These are phyloP conservation scores for Fomitopsis serialis DNA, from an alignment of 768 basidiomycete genomes.

Conservation along the genomic window DNA sequence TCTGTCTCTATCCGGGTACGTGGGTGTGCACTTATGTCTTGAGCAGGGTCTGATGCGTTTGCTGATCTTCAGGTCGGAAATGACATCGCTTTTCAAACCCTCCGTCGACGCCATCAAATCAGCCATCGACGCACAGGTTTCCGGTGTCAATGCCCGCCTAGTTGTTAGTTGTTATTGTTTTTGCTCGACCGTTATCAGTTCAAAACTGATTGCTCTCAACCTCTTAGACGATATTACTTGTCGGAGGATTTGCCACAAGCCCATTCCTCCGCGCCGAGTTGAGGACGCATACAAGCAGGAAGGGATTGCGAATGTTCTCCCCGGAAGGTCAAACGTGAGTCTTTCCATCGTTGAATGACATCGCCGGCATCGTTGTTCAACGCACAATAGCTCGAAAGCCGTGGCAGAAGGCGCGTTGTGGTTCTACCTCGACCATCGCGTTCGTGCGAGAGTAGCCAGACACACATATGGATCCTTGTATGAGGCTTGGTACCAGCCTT, in stretches of 20 bases:
- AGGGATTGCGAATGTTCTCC: neutral
- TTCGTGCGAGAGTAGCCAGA: conserved; percentile 41
- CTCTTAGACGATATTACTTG: conserved; percentile 29
- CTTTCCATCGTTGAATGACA: neutral
- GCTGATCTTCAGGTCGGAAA: no score
- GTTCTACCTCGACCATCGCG: conserved; percentile 42
- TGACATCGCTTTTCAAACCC: no score
- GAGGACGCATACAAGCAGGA: conserved; percentile 50
- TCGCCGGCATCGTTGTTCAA: neutral
- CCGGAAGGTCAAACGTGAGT: neutral
- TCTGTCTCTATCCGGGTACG: conserved; percentile 33
- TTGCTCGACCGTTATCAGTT: no score
- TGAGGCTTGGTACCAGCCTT: conserved; percentile 28
- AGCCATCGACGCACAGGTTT: no score
- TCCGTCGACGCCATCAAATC: no score
- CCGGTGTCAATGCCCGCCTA: no score
- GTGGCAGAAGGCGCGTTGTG: conserved; percentile 48
- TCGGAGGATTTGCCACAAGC: conserved; percentile 64
- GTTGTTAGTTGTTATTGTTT: no score
- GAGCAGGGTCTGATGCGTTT: no score
- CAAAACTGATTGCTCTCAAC: neutral
- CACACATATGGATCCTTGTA: conserved; percentile 43
- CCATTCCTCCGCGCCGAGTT: conserved; percentile 46
- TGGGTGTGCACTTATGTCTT: no score
- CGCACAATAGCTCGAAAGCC: conserved; percentile 41